Percentiles rank a stretch among this genome's conserved stretches.
Conservation (phyloP, 2,329 filamentous ascomycete genomes). For the Pseudodiploospora longispora region DNA sequence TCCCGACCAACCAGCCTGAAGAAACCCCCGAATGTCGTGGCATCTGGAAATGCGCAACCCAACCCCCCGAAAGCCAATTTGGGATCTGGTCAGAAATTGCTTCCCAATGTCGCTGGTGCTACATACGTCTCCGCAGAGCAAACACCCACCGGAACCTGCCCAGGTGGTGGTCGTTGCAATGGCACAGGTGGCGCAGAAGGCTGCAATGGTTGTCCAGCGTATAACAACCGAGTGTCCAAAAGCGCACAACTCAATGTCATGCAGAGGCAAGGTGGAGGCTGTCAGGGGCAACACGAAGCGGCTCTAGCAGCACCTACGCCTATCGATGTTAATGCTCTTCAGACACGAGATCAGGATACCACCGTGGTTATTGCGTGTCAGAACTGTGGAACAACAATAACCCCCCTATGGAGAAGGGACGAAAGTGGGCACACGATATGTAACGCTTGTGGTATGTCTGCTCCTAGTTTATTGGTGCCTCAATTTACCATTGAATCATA, state of each 20-base stretch:
- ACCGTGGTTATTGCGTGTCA: conserved; percentile 76
- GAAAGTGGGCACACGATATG: conserved; percentile 95
- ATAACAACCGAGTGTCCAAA: conserved; percentile 93
- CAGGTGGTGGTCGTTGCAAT: conserved; percentile 90
- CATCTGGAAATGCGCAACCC: conserved; percentile 34
- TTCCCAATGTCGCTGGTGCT: conserved; percentile 39
- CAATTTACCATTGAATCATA: neutral
- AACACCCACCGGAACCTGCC: conserved; percentile 76
- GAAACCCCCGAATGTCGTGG: conserved; percentile 53
- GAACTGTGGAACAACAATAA: conserved; percentile 95
- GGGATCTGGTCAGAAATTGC: conserved; percentile 31
- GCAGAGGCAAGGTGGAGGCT: conserved; percentile 33
- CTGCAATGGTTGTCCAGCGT: conserved; percentile 92
- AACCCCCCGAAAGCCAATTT: conserved; percentile 29
- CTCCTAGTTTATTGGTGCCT: neutral
- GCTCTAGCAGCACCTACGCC: conserved; percentile 20
- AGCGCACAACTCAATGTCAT: conserved; percentile 62
- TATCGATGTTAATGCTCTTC: conserved; percentile 26
- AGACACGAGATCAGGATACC: conserved; percentile 21
- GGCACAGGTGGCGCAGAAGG: conserved; percentile 92
- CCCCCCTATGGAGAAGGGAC: conserved; percentile 89
- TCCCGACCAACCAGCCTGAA: conserved; percentile 86
- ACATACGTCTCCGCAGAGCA: conserved; percentile 74
- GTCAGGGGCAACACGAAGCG: conserved; percentile 18
- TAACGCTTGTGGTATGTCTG: conserved; percentile 83